Evolutionary conservation across 2,329 filamentous ascomycete genomes (phyloP), one percentile per base, ranked within the genome.

Genomic region (Penicillium sp.): DNA sequence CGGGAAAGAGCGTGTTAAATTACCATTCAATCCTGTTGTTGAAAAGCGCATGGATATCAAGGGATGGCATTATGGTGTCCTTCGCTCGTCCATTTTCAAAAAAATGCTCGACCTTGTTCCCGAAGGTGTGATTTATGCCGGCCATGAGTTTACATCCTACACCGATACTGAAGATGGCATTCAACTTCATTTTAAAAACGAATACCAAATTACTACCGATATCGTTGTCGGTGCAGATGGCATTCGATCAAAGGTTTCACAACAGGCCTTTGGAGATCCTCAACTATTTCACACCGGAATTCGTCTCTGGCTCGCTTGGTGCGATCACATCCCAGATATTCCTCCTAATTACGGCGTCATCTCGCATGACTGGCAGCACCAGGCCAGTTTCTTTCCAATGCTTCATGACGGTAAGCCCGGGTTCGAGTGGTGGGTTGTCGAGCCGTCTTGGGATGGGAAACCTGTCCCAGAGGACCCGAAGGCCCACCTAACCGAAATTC

Each of bases 401-500:
- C 36, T 58, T 2, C 57, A 60, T 12, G 49, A 62, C 8, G 58
- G 55, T 9, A 57, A 60, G 30, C 57, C 57, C 0, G 59, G 55
- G 3, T 60, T 60, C 15, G 57, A 62, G 26, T 62, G 56, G 59
- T 59, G 59, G 59, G 55, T 62, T 3, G 58, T 62, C 7, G 57
- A 62, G 17, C 51, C 55, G 3, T 55, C 52, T 2, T 59, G 51
- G 49, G 57, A 60, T 12, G 55, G 44, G 7, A 60, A 56, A 24
- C 57, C 53, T 2, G n/a, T 60, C 5, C 55, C 59, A 1, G 55
- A 55, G 8, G 50, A 62, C 17, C 57, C 53, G 1, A 52, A 50
- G n/a, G 46, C 46, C 8, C 32, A 55, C 45, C 24, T 55, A 1
- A 43, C 29, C 7, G 29, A 24, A 3, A 55, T 52, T 7, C 37